phyloP scores from a whole-genome alignment of 106 monocot genomes.

The Allium cepa region DNA sequence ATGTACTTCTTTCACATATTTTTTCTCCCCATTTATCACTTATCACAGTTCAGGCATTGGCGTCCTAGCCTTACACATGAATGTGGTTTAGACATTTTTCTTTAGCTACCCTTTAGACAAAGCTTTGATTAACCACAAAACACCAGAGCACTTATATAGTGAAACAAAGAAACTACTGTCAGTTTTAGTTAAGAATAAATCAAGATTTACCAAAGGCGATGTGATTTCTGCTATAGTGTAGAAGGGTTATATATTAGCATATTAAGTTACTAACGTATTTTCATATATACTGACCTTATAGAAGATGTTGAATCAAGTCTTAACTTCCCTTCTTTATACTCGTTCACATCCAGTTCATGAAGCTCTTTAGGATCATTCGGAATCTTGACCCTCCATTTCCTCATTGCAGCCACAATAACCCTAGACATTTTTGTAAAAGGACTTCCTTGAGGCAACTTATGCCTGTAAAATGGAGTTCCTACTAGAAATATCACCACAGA shows the following conservation, averaged over 20 bases:
- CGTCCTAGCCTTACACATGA: too few relatives aligned
- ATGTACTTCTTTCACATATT: too few relatives aligned
- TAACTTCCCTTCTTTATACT: slow-evolving; percentile 13
- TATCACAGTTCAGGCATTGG: too few relatives aligned
- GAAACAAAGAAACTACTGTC: too few relatives aligned
- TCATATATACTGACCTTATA: slow-evolving; percentile 15
- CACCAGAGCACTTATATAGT: too few relatives aligned
- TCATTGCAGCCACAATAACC: slow-evolving; percentile 19
- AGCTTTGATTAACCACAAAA: not conserved
- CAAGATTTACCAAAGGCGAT: too few relatives aligned
- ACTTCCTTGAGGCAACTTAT: slow-evolving; percentile 25
- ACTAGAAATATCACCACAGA: slow-evolving; percentile 18
- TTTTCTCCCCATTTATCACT: too few relatives aligned
- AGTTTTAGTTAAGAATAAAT: too few relatives aligned
- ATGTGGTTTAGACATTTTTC: too few relatives aligned
- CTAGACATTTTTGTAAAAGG: slow-evolving; percentile 23
- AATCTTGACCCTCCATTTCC: slow-evolving; percentile 11
- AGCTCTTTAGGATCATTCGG: slow-evolving; percentile 16
- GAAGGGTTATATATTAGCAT: too few relatives aligned
- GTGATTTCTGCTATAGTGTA: too few relatives aligned
- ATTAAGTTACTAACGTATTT: too few relatives aligned
- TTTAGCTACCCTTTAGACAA: not conserved
- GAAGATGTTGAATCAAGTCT: slow-evolving; percentile 16
- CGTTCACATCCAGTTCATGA: slow-evolving; percentile 21
- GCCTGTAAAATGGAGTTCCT: slow-evolving; percentile 27